Evolutionary conservation across 495 filamentous ascomycete genomes (phyloP).

Genomic region (Apiosordaria backusii): DNA sequence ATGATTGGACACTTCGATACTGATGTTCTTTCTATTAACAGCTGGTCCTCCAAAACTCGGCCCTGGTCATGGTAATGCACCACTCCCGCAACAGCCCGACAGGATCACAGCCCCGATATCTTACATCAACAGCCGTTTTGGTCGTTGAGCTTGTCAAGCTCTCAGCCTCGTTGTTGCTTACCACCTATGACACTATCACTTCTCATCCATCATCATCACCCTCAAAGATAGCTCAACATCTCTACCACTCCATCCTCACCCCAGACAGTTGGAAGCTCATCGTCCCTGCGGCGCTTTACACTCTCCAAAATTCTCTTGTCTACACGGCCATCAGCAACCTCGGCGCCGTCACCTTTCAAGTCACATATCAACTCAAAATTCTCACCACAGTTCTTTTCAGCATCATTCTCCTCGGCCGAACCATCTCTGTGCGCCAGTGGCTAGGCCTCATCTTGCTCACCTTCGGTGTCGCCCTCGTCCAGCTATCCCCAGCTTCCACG

Average conservation of each 20-base stretch:
- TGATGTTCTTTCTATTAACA: conserved; percentile 28
- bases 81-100: conserved; percentile 66
- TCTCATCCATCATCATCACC: conserved; percentile 56
- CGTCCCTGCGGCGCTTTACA: conserved; percentile 66
- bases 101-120: conserved; percentile 62
- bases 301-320: conserved; percentile 65
- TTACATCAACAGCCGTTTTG: conserved; percentile 71
- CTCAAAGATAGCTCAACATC: conserved; percentile 53
- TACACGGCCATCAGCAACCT: conserved; percentile 70
- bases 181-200: conserved; percentile 36
- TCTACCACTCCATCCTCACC: conserved; percentile 58
- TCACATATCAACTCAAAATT: conserved; percentile 71
- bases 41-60: conserved; percentile 57
- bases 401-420: conserved; percentile 54
- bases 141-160: conserved; percentile 70
- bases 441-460: conserved; percentile 57
- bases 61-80: conserved; percentile 58
- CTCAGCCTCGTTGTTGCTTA: conserved; percentile 56
- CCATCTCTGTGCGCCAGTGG: conserved; percentile 59
- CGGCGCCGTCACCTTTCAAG: conserved; percentile 66
- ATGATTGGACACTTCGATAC: neutral
- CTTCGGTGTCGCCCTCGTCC: conserved; percentile 61
- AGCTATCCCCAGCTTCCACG: conserved; percentile 44
- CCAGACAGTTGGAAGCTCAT: conserved; percentile 73
- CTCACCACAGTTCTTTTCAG: conserved; percentile 65